Percentiles rank a stretch among this genome's conserved stretches.
Evolutionary conservation across 2,329 filamentous ascomycete species (phyloP).

Genomic region (Didymella keratinophila): DNA sequence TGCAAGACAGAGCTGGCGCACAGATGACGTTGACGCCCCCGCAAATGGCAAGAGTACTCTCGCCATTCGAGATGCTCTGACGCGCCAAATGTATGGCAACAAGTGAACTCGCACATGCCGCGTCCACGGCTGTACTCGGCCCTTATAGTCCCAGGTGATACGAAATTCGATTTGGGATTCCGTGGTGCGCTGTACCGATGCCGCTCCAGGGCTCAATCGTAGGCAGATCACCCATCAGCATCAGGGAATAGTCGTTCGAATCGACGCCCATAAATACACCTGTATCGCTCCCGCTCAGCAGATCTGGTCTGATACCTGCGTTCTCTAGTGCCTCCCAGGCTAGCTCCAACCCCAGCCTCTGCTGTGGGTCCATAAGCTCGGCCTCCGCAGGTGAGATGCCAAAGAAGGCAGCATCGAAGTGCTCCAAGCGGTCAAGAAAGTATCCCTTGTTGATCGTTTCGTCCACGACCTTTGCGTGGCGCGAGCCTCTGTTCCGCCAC

Average conservation of each 20-base stretch:
- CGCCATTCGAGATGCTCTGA: slow-evolving; percentile 37
- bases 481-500: slow-evolving; percentile 4
- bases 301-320: slow-evolving; percentile 22
- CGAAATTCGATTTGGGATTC: slow-evolving; percentile 32
- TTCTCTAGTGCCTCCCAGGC: slow-evolving; percentile 51
- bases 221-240: slow-evolving; percentile 26
- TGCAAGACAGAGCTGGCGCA: slow-evolving; percentile 44
- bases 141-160: slow-evolving; percentile 37
- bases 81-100: slow-evolving; percentile 32
- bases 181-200: slow-evolving; percentile 27
- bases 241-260: slow-evolving; percentile 21
- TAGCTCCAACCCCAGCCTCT: slow-evolving; percentile 37
- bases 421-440: slow-evolving; percentile 36
- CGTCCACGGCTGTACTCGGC: slow-evolving; percentile 36
- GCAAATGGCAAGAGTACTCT: slow-evolving; percentile 44
- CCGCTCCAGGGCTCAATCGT: slow-evolving; percentile 27
- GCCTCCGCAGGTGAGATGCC: slow-evolving; percentile 34
- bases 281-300: slow-evolving; percentile 27
- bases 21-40: slow-evolving; percentile 47
- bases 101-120: slow-evolving; percentile 37
- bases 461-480: slow-evolving; percentile 16
- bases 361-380: slow-evolving; percentile 37
- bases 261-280: slow-evolving; percentile 35
- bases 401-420: slow-evolving; percentile 49
- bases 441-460: slow-evolving; percentile 19